Conservation (phyloP, 169 alveolate species). For the Cryptosporidium felis region DNA sequence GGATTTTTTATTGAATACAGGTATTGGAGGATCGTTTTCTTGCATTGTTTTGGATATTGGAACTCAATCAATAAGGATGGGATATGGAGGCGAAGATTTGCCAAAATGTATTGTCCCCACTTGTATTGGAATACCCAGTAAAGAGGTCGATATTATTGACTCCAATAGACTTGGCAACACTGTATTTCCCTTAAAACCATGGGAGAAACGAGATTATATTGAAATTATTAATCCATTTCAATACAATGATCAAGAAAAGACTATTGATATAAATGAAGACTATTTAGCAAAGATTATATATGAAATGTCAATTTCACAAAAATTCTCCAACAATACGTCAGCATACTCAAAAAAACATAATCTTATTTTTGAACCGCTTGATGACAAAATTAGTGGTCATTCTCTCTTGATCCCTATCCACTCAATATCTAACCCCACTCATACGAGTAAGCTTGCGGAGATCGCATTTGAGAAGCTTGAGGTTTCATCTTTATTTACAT, state of each 20-base stretch:
- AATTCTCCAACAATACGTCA: slow-evolving; percentile 6
- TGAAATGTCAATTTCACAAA: slow-evolving; percentile 15
- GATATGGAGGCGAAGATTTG: slow-evolving; percentile 66
- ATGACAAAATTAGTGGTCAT: slow-evolving; percentile 55
- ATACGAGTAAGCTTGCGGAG: slow-evolving; percentile 21
- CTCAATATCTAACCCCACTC: neutral
- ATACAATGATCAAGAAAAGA: slow-evolving; percentile 26
- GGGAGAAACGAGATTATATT: slow-evolving; percentile 70
- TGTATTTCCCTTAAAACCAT: slow-evolving; percentile 65
- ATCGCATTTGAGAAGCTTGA: slow-evolving; percentile 60
- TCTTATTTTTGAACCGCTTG: slow-evolving; percentile 29
- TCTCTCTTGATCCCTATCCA: slow-evolving; percentile 40
- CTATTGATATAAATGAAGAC: slow-evolving; percentile 36
- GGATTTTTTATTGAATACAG: slow-evolving; percentile 11
- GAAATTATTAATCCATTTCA: slow-evolving; percentile 31
- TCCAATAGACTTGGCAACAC: slow-evolving; percentile 7
- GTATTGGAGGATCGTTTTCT: neutral
- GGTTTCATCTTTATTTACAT: slow-evolving; percentile 27
- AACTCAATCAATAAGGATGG: slow-evolving; percentile 49
- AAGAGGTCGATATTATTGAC: slow-evolving; percentile 13
- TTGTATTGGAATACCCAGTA: slow-evolving; percentile 35
- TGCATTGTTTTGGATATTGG: slow-evolving; percentile 58
- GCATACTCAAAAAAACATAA: slow-evolving; percentile 14
- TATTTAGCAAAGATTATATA: slow-evolving; percentile 26
- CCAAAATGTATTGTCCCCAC: slow-evolving; percentile 46